Conservation (phyloP, 1,284 basidiomycete species). For the Austroboletus novae-zelandiae region DNA sequence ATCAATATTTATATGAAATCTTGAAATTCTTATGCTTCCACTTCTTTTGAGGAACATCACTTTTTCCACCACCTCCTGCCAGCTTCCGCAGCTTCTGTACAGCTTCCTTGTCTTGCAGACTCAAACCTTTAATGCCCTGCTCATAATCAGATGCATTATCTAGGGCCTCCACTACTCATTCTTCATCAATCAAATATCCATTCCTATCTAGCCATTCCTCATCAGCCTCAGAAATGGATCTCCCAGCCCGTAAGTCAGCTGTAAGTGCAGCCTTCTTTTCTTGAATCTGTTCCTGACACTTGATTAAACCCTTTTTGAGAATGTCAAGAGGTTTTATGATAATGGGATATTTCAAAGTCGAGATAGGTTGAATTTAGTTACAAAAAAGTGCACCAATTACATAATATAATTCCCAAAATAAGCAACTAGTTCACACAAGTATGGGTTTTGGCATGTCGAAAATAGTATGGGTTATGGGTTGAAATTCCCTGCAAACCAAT, state of each 20-base stretch:
- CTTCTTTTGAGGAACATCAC: no score
- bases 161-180: not conserved
- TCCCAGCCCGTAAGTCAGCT: not conserved
- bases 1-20: no score
- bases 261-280: not conserved
- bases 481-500: no score
- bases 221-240: slow-evolving; percentile 1
- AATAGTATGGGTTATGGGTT: no score
- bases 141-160: slow-evolving; percentile 5
- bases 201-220: slow-evolving; percentile 5
- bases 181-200: slow-evolving; percentile 10
- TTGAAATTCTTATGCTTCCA: no score
- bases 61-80: not conserved
- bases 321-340: slow-evolving; percentile 3
- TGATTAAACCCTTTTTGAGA: slow-evolving; percentile 4
- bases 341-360: no score
- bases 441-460: no score
- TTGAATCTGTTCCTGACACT: not conserved
- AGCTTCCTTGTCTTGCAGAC: not conserved
- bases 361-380: no score
- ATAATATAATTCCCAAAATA: no score
- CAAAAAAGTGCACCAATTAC: no score
- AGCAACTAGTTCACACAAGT: no score
- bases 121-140: not conserved
- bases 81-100: slow-evolving; percentile 2